phyloP scores from a whole-genome alignment of 2,329 filamentous ascomycete genomes.

The Nemania sp. region DNA sequence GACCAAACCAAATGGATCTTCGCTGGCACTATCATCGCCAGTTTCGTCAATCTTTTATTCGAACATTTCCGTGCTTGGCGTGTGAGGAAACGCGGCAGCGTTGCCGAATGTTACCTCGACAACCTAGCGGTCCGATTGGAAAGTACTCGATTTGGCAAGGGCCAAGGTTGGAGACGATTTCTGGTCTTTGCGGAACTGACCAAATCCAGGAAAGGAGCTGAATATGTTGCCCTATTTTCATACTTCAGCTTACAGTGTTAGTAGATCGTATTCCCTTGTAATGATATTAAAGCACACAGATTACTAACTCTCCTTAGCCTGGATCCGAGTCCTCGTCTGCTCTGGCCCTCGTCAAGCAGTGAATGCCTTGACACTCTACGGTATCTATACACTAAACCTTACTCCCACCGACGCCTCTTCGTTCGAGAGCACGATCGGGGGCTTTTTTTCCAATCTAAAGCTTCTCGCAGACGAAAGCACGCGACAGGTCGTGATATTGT shows the following conservation, averaged over 20 bases:
- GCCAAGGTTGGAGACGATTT: slow-evolving; percentile 87
- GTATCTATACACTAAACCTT: slow-evolving; percentile 81
- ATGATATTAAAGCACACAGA: neutral
- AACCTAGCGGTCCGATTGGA: slow-evolving; percentile 86
- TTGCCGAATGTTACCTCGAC: slow-evolving; percentile 93
- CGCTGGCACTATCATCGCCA: slow-evolving; percentile 89
- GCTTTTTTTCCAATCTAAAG: slow-evolving; percentile 87
- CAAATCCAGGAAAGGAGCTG: slow-evolving; percentile 88
- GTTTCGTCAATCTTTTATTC: slow-evolving; percentile 82
- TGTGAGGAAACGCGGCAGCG: slow-evolving; percentile 85
- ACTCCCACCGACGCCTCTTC: slow-evolving; percentile 64
- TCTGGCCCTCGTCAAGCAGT: slow-evolving; percentile 92
- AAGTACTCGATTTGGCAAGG: slow-evolving; percentile 78
- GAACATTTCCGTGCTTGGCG: slow-evolving; percentile 83
- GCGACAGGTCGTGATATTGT: slow-evolving; percentile 84
- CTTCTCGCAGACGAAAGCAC: slow-evolving; percentile 78
- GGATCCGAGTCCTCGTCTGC: slow-evolving; percentile 88
- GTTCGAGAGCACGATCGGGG: slow-evolving; percentile 73
- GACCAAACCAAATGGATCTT: slow-evolving; percentile 94
- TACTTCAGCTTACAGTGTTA: slow-evolving; percentile 81
- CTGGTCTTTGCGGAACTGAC: slow-evolving; percentile 93
- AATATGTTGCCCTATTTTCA: slow-evolving; percentile 90
- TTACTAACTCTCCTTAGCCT: slow-evolving; percentile 65
- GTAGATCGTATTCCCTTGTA: slow-evolving; percentile 41
- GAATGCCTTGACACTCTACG: slow-evolving; percentile 89